These are phyloP conservation scores for Maudiozyma serrabonitensis DNA, from an alignment of 805 yeast species.

Conservation along the genomic window DNA sequence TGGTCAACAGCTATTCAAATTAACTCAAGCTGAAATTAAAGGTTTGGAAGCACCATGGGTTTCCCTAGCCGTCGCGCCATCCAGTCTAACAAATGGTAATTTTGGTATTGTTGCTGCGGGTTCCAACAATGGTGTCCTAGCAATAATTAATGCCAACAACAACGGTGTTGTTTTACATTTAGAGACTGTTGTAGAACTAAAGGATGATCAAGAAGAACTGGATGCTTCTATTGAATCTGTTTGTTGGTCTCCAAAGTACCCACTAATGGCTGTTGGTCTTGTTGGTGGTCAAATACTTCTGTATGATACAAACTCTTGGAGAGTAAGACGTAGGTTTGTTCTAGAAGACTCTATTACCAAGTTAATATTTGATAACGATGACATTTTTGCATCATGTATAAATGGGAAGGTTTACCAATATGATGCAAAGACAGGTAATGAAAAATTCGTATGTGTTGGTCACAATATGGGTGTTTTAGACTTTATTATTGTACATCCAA, in stretches of 20 bases:
- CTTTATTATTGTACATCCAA: conserved; percentile 53
- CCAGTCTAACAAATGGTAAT: conserved; percentile 35
- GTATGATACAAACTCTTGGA: conserved; percentile 81
- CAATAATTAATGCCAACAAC: conserved; percentile 62
- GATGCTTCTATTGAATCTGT: conserved; percentile 73
- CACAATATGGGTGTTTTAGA: conserved; percentile 92
- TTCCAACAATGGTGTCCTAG: conserved; percentile 77
- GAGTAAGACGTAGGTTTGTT: conserved; percentile 60
- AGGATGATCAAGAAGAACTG: conserved; percentile 45
- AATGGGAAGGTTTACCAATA: conserved; percentile 79
- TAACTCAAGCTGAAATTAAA: conserved; percentile 55
- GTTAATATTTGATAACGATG: conserved; percentile 48
- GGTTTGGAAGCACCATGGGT: conserved; percentile 88
- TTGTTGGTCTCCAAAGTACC: conserved; percentile 59
- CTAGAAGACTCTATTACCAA: conserved; percentile 81
- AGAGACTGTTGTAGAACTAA: conserved; percentile 54
- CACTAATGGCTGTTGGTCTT: conserved; percentile 74
- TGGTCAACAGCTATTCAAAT: conserved; percentile 56
- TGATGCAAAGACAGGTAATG: conserved; percentile 82
- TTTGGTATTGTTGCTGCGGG: conserved; percentile 64
- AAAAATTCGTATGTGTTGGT: conserved; percentile 72
- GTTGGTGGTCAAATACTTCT: conserved; percentile 82
- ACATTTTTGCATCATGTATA: conserved; percentile 66
- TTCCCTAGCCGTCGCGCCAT: conserved; percentile 38
- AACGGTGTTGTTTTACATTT: conserved; percentile 57